phyloP scores from a whole-genome alignment of 2,329 filamentous ascomycete species.

The Teratosphaeria viscida region DNA sequence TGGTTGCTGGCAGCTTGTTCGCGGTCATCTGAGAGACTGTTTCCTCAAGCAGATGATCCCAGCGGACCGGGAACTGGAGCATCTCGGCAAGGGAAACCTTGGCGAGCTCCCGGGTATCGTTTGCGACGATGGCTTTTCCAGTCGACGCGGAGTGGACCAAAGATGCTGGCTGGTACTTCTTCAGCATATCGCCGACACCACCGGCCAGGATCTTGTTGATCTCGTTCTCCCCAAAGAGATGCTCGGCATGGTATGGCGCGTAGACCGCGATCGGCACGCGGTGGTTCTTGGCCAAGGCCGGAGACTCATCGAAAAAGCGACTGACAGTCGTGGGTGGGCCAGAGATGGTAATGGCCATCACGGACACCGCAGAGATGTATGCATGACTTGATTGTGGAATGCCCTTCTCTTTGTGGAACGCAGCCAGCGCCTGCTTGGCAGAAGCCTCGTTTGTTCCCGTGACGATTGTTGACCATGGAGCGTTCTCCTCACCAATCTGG shows the following conservation, averaged over 20 bases:
- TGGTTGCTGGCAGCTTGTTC: slow-evolving; percentile 31
- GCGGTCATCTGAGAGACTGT: slow-evolving; percentile 37
- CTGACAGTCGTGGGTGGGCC: slow-evolving; percentile 46
- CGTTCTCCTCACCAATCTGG: slow-evolving; percentile 44
- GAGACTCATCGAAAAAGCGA: slow-evolving; percentile 40
- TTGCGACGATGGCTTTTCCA: slow-evolving; percentile 36
- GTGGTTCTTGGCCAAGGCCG: slow-evolving; percentile 40
- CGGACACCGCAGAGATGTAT: slow-evolving; percentile 50
- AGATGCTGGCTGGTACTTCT: slow-evolving; percentile 32
- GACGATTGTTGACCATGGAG: slow-evolving; percentile 58
- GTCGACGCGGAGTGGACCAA: slow-evolving; percentile 38
- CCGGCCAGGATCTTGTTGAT: slow-evolving; percentile 41
- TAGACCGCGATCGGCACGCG: slow-evolving; percentile 45
- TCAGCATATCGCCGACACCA: slow-evolving; percentile 30
- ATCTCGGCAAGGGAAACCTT: slow-evolving; percentile 36
- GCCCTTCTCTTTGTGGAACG: slow-evolving; percentile 48
- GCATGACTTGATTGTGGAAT: slow-evolving; percentile 43
- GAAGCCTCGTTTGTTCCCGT: slow-evolving; percentile 44
- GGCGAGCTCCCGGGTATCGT: slow-evolving; percentile 36
- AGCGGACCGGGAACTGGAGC: slow-evolving; percentile 37
- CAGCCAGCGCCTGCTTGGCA: slow-evolving; percentile 40
- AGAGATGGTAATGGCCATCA: slow-evolving; percentile 50
- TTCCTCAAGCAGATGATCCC: slow-evolving; percentile 40
- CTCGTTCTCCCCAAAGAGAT: slow-evolving; percentile 43
- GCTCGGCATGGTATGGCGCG: slow-evolving; percentile 49